Conservation (phyloP, 106 monocot genomes). For the Phalaenopsis equestris region DNA sequence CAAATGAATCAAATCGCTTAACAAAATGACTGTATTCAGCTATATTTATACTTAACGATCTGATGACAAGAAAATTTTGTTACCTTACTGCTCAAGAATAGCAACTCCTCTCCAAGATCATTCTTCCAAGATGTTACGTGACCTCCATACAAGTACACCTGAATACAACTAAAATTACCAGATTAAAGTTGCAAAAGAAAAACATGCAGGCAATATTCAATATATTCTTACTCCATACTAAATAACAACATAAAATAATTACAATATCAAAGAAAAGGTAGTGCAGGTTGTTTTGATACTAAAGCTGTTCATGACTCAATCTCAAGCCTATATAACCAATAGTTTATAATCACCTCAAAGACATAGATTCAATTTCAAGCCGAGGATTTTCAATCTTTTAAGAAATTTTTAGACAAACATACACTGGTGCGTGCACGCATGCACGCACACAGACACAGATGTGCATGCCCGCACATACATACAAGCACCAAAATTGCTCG, state of each 20-base stretch:
- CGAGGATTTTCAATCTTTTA: no score
- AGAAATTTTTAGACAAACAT: no score
- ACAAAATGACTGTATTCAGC: no score
- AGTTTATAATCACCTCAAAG: no score
- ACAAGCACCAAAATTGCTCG: no score
- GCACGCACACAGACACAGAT: no score
- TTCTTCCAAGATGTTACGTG: constrained; percentile 79
- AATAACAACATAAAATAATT: background rate
- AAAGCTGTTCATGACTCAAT: no score
- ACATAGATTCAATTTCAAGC: no score
- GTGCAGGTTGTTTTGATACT: no score
- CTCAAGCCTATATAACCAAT: no score
- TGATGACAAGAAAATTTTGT: constrained; percentile 7
- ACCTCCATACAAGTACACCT: constrained; percentile 61
- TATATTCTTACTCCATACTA: background rate
- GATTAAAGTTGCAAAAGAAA: background rate
- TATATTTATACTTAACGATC: background rate
- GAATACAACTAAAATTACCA: background rate
- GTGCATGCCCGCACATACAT: no score
- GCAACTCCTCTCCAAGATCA: constrained; percentile 54
- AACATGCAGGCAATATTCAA: background rate
- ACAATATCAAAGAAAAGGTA: background rate
- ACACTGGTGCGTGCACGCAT: no score
- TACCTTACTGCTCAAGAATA: constrained; percentile 68
- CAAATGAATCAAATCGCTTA: background rate